Evolutionary conservation across 768 basidiomycete species (phyloP), one percentile per base, ranked within the genome.

Genomic region (Thelephora aurantiotincta): DNA sequence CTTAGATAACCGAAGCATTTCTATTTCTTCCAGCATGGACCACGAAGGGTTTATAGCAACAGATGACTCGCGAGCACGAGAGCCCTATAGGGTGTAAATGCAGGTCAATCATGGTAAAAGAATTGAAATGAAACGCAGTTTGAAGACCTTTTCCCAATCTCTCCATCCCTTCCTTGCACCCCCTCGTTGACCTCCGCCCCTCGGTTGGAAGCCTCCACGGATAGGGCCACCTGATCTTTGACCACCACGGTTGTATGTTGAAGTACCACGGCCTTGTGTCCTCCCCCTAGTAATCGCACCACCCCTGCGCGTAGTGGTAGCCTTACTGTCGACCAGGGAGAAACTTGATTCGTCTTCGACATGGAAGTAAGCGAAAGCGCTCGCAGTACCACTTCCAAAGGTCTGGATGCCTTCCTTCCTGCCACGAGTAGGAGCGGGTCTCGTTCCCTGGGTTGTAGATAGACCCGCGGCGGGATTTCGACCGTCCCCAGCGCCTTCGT

Each of bases 281-380:
- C 73, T 63, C 33, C 79, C 76, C 52, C 82, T 70, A 11, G 71
- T 55, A 51, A 83, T 81, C 6, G 66, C 65, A 33, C 74, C 73
- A n/a, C 87, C 85, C 41, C 84, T 74, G 54, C 86, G 78, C 33
- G 79, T 73, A 41, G 78, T 68, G 35, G 77, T 69, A 41, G 78
- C 59, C 66, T 89, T 93, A 62, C 81, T 90, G 59, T 97, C 93
- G 43, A 99, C 96, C 44, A 99, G 72, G 18, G 90, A 93, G 74
- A 99, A 99, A 44, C 81, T 84, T 5, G 90, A 84, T 66, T 99
- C 96, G 59, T 99, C 96, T 65, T 98, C 96, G 49, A 87, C 93
- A 65, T 97, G 93, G 71, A 92, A 92, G 65, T 94, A 96, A 6
- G 90, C 88, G 60, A 97, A 97, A 12, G 90, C 89, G 56, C 80